Evolutionary conservation across 108 stramenopile species (phyloP).

Genomic region (Skeletonema tropicum): DNA sequence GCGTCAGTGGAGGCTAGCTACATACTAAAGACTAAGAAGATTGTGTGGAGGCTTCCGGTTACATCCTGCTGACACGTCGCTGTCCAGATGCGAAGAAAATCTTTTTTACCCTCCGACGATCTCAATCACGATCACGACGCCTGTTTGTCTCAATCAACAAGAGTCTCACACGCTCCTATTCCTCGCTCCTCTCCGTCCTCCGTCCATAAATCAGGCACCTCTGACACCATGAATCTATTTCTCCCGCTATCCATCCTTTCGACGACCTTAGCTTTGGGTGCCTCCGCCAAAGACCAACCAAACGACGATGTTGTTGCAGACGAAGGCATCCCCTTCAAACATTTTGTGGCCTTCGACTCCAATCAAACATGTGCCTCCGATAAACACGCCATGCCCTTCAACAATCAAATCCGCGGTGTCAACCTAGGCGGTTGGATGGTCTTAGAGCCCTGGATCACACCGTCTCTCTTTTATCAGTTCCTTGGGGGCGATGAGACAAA

Average conservation of each 20-base stretch:
- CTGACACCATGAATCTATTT: background rate
- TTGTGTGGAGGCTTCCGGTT: too few species aligned
- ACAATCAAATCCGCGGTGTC: slow-evolving; percentile 88
- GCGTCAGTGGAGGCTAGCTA: too few species aligned
- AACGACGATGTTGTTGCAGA: slow-evolving; percentile 6
- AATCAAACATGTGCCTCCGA: slow-evolving; percentile 73
- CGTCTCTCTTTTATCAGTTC: slow-evolving; percentile 93
- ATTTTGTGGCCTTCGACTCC: slow-evolving; percentile 70
- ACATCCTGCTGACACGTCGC: too few species aligned
- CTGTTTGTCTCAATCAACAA: too few species aligned
- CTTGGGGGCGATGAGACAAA: slow-evolving; percentile 70
- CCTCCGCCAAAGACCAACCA: background rate
- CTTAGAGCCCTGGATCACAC: slow-evolving; percentile 95
- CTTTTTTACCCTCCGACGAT: too few species aligned
- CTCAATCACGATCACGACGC: too few species aligned
- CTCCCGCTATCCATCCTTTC: background rate
- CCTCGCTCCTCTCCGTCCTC: background rate
- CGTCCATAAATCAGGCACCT: background rate
- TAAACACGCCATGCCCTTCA: slow-evolving; percentile 77
- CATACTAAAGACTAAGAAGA: too few species aligned
- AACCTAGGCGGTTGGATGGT: slow-evolving; percentile 97
- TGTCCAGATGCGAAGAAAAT: too few species aligned
- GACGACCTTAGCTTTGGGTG: background rate
- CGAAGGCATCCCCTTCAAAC: slow-evolving; percentile 29
- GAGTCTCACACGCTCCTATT: too few species aligned